phyloP scores from a whole-genome alignment of 192 early-diverging fungal species.

The Umbelopsis sp. region DNA sequence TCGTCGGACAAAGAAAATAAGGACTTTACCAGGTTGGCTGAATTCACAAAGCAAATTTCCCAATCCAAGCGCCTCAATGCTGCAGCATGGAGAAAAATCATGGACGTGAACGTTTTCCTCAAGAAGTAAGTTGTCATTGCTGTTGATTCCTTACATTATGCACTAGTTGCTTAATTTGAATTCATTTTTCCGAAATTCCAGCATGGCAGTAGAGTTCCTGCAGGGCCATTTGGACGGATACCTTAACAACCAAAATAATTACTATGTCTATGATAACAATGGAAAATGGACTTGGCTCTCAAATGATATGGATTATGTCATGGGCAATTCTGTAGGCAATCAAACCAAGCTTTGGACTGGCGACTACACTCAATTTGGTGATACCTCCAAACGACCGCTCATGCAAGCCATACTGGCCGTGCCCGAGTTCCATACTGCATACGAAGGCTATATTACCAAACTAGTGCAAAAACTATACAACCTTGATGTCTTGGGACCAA shows the following conservation, averaged over 20 bases:
- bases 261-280: slow-evolving; percentile 27
- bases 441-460: neutral
- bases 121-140: slow-evolving; percentile 30
- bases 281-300: slow-evolving; percentile 20
- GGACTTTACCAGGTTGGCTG: neutral
- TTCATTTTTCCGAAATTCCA: neutral
- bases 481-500: neutral
- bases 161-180: neutral
- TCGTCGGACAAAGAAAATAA: neutral
- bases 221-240: slow-evolving; percentile 30
- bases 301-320: slow-evolving; percentile 30
- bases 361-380: slow-evolving; percentile 25
- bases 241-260: slow-evolving; percentile 31
- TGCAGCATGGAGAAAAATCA: slow-evolving; percentile 17
- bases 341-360: slow-evolving; percentile 22
- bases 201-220: slow-evolving; percentile 37
- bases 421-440: slow-evolving; percentile 12
- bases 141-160: too few relatives aligned
- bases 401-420: slow-evolving; percentile 21
- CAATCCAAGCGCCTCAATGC: neutral
- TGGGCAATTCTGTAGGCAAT: slow-evolving; percentile 28
- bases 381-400: slow-evolving; percentile 17
- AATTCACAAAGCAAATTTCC: slow-evolving; percentile 34
- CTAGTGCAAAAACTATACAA: slow-evolving; percentile 16
- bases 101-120: slow-evolving; percentile 34